phyloP scores from a whole-genome alignment of 1,284 basidiomycete genomes.

The Sporisorium reilianum region DNA sequence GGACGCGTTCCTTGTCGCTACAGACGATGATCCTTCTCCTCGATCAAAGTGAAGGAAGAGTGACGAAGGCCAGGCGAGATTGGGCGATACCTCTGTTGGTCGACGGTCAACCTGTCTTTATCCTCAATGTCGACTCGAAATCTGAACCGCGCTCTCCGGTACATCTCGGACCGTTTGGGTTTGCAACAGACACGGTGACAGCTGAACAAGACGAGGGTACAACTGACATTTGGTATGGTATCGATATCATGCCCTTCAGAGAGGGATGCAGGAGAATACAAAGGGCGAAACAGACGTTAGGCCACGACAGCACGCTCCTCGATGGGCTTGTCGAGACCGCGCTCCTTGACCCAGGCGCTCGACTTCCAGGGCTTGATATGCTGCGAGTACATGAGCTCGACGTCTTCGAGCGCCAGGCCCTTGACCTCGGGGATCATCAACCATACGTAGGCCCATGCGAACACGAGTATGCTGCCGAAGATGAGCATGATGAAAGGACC shows the following conservation, averaged over 20 bases:
- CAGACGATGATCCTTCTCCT: too few relatives aligned
- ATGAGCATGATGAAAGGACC: slow-evolving; percentile 77
- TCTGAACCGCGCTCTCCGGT: too few relatives aligned
- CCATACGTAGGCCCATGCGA: slow-evolving; percentile 70
- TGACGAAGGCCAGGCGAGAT: too few relatives aligned
- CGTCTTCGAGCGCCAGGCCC: slow-evolving; percentile 81
- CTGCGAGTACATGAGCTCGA: slow-evolving; percentile 69
- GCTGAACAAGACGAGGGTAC: too few relatives aligned
- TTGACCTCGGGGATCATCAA: slow-evolving; percentile 82
- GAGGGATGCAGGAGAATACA: background rate
- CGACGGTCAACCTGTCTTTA: too few relatives aligned
- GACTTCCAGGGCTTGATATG: slow-evolving; percentile 43
- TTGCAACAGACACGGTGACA: too few relatives aligned
- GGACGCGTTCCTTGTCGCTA: too few relatives aligned
- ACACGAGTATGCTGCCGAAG: slow-evolving; percentile 77
- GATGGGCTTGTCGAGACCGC: slow-evolving; percentile 25
- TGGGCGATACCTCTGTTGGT: too few relatives aligned
- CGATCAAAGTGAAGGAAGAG: too few relatives aligned
- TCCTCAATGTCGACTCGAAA: too few relatives aligned
- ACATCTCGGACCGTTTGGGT: too few relatives aligned
- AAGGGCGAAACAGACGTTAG: too few relatives aligned
- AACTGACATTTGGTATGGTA: background rate
- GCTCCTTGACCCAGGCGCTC: slow-evolving; percentile 37
- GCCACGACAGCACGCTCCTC: slow-evolving; percentile 32
- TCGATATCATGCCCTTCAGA: background rate